phyloP scores from a whole-genome alignment of 2,329 filamentous ascomycete species.

The Magnaporthales sp. region DNA sequence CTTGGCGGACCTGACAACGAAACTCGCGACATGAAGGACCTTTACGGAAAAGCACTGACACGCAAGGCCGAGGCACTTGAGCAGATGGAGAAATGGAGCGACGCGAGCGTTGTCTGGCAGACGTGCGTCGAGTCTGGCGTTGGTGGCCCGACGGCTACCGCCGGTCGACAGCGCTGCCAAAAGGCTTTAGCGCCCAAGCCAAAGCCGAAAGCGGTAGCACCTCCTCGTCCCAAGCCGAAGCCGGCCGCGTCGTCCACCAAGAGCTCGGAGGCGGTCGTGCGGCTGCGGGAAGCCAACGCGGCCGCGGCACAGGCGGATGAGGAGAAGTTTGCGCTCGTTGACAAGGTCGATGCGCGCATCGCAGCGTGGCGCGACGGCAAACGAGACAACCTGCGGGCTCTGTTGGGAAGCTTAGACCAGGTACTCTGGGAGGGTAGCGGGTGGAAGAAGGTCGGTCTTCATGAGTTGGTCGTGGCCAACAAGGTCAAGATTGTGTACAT shows the following conservation, averaged over 20 bases:
- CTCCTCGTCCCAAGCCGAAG: conserved; percentile 33
- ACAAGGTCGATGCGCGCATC: conserved; percentile 75
- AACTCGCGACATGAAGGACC: conserved; percentile 79
- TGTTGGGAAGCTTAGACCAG: conserved; percentile 77
- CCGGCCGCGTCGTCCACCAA: conserved; percentile 27
- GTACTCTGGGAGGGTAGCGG: conserved; percentile 88
- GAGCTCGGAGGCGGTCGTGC: conserved; percentile 69
- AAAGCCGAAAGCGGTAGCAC: conserved; percentile 32
- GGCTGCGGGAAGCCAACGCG: conserved; percentile 74
- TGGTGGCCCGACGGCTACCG: conserved; percentile 75
- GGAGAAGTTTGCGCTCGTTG: conserved; percentile 83
- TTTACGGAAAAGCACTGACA: conserved; percentile 87
- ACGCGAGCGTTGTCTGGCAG: conserved; percentile 75
- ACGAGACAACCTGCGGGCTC: conserved; percentile 80
- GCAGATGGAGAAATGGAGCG: conserved; percentile 87
- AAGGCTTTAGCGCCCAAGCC: conserved; percentile 69
- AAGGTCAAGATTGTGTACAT: conserved; percentile 98
- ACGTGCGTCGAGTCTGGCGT: conserved; percentile 75
- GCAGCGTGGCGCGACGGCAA: conserved; percentile 83
- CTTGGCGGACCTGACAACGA: conserved; percentile 52
- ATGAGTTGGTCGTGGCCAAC: conserved; percentile 83
- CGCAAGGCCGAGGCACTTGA: conserved; percentile 94
- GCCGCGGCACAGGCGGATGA: conserved; percentile 82
- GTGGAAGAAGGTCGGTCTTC: conserved; percentile 95
- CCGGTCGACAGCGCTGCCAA: conserved; percentile 83